phyloP scores from a whole-genome alignment of 2,329 filamentous ascomycete genomes.

The Ambrosiella cleistominuta region DNA sequence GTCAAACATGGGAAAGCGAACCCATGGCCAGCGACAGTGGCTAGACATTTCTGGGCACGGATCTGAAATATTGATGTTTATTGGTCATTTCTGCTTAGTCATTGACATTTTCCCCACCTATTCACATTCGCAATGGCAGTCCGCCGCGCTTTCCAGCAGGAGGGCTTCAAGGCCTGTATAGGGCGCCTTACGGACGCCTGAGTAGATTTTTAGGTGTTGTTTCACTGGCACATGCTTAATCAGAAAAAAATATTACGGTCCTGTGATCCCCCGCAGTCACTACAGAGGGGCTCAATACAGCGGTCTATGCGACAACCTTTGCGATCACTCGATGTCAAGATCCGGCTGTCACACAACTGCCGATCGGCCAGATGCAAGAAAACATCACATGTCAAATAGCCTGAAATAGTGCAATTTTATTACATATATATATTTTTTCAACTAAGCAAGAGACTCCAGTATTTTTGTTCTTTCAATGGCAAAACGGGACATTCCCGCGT shows the following conservation, averaged over 20 bases:
- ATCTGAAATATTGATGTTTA: background rate
- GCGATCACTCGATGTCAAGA: background rate
- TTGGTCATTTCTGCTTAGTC: slow-evolving; percentile 9
- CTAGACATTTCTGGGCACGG: slow-evolving; percentile 8
- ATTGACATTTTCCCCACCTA: slow-evolving; percentile 6
- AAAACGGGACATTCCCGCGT: slow-evolving; percentile 11
- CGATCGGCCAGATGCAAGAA: background rate
- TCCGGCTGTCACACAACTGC: too few relatives aligned
- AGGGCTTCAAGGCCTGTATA: too few relatives aligned
- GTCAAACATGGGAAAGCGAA: background rate
- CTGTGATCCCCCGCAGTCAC: background rate
- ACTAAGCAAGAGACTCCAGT: background rate
- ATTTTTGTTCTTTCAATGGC: slow-evolving; percentile 3
- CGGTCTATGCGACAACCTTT: background rate
- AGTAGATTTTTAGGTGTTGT: too few relatives aligned
- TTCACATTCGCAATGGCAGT: background rate
- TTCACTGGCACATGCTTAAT: too few relatives aligned
- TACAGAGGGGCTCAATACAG: background rate
- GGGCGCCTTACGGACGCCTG: too few relatives aligned
- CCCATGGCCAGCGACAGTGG: slow-evolving; percentile 1
- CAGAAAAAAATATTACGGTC: too few relatives aligned
- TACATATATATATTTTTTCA: background rate
- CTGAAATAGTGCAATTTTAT: background rate
- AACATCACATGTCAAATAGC: background rate
- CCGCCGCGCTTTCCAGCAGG: too few relatives aligned